These are phyloP conservation scores for Thalassiosira profunda DNA, from an alignment of 108 stramenopile genomes.

Conservation along the genomic window DNA sequence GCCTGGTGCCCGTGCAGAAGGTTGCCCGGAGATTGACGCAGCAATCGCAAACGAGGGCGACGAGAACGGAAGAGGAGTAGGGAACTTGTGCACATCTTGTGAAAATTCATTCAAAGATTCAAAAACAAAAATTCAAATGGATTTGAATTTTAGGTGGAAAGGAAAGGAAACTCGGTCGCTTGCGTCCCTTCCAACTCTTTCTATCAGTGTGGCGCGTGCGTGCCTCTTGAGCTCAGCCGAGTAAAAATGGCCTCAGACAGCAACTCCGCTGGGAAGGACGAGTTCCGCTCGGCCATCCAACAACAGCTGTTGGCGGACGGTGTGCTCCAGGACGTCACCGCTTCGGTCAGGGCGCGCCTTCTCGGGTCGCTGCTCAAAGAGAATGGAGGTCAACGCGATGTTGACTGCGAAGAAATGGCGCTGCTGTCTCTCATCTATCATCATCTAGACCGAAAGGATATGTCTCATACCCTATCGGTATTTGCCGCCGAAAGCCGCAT, in stretches of 20 bases:
- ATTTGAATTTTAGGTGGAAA: too few relatives aligned
- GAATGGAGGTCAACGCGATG: too few relatives aligned
- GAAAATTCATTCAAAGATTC: too few relatives aligned
- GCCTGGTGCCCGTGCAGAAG: slow-evolving; percentile 78
- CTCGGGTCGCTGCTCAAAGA: slow-evolving; percentile 9
- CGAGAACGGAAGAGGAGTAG: too few relatives aligned
- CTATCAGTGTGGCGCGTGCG: neutral
- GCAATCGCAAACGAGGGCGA: too few relatives aligned
- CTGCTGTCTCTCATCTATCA: slow-evolving; percentile 19
- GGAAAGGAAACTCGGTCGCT: too few relatives aligned
- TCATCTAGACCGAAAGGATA: slow-evolving; percentile 9
- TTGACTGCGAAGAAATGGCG: slow-evolving; percentile 8
- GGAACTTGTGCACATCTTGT: too few relatives aligned
- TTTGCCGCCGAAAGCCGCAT: slow-evolving; percentile 31
- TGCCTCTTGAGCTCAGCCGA: neutral
- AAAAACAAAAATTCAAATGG: too few relatives aligned
- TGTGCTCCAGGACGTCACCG: slow-evolving; percentile 28
- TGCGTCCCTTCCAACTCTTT: too few relatives aligned
- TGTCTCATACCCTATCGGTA: slow-evolving; percentile 28
- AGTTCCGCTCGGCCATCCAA: slow-evolving; percentile 26
- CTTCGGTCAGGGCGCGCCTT: slow-evolving; percentile 14
- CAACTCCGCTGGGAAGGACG: neutral
- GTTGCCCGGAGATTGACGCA: slow-evolving; percentile 21
- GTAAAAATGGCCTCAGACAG: neutral
- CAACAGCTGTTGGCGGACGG: slow-evolving; percentile 19